Evolutionary conservation across 208 protist genomes (phyloP).

Genomic region (Trypanosoma avium): DNA sequence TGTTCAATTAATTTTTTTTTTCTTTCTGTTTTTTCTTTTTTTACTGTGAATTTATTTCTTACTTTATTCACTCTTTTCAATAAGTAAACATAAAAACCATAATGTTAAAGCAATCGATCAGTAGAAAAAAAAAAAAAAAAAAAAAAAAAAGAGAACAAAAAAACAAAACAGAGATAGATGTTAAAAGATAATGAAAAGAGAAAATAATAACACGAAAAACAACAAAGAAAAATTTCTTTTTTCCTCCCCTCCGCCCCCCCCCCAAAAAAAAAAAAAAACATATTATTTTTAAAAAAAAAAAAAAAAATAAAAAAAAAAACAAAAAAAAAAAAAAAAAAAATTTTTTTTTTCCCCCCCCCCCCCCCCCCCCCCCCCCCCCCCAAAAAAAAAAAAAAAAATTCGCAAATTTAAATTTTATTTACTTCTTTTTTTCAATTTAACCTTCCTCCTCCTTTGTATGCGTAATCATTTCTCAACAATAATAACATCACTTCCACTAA

Average conservation of each 20-base stretch:
- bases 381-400: slow-evolving; percentile 13
- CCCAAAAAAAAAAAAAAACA: slow-evolving; percentile 13
- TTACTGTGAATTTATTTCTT: too few species aligned
- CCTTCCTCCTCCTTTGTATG: neutral
- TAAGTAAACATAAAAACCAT: too few species aligned
- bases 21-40: too few species aligned
- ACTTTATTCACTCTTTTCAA: too few species aligned
- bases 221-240: slow-evolving; percentile 18
- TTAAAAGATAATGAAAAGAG: slow-evolving; percentile 4
- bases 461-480: neutral
- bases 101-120: too few species aligned
- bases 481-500: too few species aligned
- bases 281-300: slow-evolving; percentile 5
- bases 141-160: slow-evolving; percentile 2
- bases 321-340: slow-evolving; percentile 20
- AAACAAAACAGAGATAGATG: neutral
- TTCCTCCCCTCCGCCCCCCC: too few species aligned
- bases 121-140: slow-evolving; percentile 11
- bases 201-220: slow-evolving; percentile 2
- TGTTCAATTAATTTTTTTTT: too few species aligned
- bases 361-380: too few species aligned
- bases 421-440: neutral
- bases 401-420: neutral
- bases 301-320: slow-evolving; percentile 7
- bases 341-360: too few species aligned